A percentile compares a stretch with the other conserved stretches of the same genome.
phyloP scores from a whole-genome alignment of 106 monocot species.

The Iris macrosiphon region DNA sequence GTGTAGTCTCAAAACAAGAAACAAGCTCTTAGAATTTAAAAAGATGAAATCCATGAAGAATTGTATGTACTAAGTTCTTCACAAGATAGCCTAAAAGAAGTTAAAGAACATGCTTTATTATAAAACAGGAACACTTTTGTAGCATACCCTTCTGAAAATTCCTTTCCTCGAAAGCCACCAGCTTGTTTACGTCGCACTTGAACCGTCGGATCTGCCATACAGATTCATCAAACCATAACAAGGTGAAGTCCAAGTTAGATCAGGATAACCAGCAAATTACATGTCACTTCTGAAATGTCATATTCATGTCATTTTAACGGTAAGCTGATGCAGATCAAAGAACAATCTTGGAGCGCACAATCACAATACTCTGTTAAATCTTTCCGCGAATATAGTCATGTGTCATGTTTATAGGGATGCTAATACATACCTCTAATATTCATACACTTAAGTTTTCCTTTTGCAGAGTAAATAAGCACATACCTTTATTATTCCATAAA shows the following conservation, averaged over 20 bases:
- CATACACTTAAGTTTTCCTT: no score
- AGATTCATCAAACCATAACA: constrained; percentile 2
- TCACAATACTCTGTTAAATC: no score
- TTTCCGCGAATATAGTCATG: no score
- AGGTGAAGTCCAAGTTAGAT: background rate
- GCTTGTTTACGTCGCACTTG: constrained; percentile 41
- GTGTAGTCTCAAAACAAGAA: background rate
- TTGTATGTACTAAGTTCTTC: no score
- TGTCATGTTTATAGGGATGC: no score
- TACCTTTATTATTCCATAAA: no score
- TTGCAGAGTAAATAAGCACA: no score
- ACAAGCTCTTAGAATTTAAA: background rate
- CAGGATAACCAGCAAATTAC: background rate
- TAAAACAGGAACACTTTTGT: background rate
- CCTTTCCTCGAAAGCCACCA: constrained; percentile 48
- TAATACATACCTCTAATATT: no score
- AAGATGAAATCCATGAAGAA: no score
- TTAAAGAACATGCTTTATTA: background rate
- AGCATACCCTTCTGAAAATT: constrained; percentile 82
- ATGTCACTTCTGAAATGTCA: no score
- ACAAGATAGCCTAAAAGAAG: background rate
- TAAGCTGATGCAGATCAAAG: no score
- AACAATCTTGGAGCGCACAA: no score
- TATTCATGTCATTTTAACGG: background rate
- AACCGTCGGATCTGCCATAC: constrained; percentile 36